A percentile compares a stretch with the other conserved stretches of the same genome.
Conservation (phyloP, 169 alveolate species). For the Plasmodium sp. region DNA sequence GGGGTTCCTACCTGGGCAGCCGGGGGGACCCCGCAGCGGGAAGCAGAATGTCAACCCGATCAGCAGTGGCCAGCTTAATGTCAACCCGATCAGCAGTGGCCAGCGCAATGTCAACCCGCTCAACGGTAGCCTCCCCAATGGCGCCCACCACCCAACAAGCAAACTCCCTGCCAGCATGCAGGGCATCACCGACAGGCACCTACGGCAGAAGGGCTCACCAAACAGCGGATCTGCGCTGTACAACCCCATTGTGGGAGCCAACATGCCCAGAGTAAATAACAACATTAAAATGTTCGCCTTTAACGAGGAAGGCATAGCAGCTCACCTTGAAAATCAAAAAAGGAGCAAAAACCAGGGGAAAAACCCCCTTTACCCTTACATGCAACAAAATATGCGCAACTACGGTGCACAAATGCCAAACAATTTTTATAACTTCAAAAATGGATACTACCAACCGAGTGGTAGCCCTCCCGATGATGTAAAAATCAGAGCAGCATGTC, state of each 20-base stretch:
- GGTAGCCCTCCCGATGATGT: not conserved
- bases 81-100: not conserved
- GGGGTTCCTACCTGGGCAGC: not conserved
- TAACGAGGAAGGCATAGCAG: not conserved
- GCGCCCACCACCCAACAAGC: not conserved
- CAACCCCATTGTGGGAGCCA: not conserved
- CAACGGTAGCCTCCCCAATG: not conserved
- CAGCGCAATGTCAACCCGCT: not conserved
- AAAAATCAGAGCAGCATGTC: not conserved
- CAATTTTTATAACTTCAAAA: not conserved
- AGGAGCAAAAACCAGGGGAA: not conserved
- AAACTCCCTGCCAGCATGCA: not conserved
- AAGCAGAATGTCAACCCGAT: not conserved
- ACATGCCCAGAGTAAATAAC: not conserved
- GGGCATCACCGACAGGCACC: not conserved
- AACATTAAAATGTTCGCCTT: not conserved
- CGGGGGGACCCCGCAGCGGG: not conserved
- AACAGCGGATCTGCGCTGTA: not conserved
- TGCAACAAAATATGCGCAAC: not conserved
- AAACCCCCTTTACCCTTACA: not conserved
- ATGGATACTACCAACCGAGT: not conserved
- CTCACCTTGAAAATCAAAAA: not conserved
- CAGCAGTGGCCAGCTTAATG: not conserved
- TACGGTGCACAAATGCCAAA: not conserved
- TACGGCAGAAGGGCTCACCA: not conserved